A percentile compares a stretch with the other conserved stretches of the same genome.
phyloP scores from a whole-genome alignment of 139 green algal species.

The Chlamydomonas applanata region DNA sequence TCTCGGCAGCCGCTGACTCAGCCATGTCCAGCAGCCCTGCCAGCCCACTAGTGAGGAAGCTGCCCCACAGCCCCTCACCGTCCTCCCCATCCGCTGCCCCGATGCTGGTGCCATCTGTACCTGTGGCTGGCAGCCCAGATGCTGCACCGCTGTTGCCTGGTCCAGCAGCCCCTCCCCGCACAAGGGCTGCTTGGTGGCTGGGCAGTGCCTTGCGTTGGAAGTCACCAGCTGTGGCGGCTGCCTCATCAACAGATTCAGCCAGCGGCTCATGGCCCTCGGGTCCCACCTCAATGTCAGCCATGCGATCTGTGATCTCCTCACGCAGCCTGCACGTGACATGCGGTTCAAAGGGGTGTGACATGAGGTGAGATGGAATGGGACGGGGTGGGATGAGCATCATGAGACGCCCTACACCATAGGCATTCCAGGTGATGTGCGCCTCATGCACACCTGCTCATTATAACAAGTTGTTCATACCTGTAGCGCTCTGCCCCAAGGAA shows the following conservation, averaged over 20 bases:
- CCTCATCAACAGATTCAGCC: background rate
- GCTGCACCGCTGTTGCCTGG: background rate
- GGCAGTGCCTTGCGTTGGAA: slow-evolving; percentile 63
- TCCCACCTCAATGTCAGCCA: slow-evolving; percentile 1
- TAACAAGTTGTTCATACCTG: slow-evolving; percentile 2
- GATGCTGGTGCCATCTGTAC: no score
- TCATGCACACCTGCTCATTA: no score
- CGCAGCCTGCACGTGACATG: slow-evolving; percentile 26
- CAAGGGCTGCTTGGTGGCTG: slow-evolving; percentile 26
- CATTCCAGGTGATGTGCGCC: no score
- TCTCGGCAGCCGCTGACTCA: slow-evolving; percentile 8
- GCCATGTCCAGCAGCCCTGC: background rate
- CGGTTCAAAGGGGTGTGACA: no score
- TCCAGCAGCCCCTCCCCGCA: slow-evolving; percentile 5
- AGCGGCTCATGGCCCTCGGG: background rate
- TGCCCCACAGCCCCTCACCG: slow-evolving; percentile 10
- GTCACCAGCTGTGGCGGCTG: background rate
- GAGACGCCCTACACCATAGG: no score
- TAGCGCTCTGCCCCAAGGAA: slow-evolving; percentile 47
- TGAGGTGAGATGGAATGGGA: no score
- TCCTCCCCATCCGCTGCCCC: background rate
- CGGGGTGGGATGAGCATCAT: no score
- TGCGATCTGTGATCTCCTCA: slow-evolving; percentile 35
- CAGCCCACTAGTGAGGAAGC: background rate
- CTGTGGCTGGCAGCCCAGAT: no score